phyloP scores from a whole-genome alignment of 2,329 filamentous ascomycete species.

The Fusarium napiforme region DNA sequence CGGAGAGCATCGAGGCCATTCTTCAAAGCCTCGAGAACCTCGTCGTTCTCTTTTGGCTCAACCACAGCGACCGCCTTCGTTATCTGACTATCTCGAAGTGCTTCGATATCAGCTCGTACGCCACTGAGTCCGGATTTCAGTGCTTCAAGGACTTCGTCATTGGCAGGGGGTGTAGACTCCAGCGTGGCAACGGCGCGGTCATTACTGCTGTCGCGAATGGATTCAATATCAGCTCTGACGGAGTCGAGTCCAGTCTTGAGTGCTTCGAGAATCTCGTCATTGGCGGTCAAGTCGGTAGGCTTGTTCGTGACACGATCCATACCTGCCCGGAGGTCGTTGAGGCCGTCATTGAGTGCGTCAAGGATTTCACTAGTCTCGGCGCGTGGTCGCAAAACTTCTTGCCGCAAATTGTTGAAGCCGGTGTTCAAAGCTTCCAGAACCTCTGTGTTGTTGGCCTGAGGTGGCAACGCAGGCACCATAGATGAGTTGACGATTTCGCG shows the following conservation, averaged over 20 bases:
- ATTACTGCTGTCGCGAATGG: slow-evolving; percentile 70
- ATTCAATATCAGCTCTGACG: slow-evolving; percentile 81
- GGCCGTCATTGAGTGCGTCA: slow-evolving; percentile 88
- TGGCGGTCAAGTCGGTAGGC: slow-evolving; percentile 83
- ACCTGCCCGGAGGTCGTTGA: slow-evolving; percentile 79
- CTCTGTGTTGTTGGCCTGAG: slow-evolving; percentile 65
- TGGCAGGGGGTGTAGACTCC: slow-evolving; percentile 64
- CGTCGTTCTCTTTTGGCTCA: slow-evolving; percentile 73
- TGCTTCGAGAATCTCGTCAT: slow-evolving; percentile 89
- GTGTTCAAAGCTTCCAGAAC: slow-evolving; percentile 76
- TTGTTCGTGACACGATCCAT: slow-evolving; percentile 84
- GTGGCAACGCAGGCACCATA: slow-evolving; percentile 66
- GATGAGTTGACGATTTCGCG: slow-evolving; percentile 80
- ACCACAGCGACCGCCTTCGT: slow-evolving; percentile 53
- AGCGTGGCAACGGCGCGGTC: slow-evolving; percentile 60
- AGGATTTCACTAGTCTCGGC: slow-evolving; percentile 87
- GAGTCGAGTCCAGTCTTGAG: slow-evolving; percentile 83
- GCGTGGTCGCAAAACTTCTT: slow-evolving; percentile 75
- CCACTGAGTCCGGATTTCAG: slow-evolving; percentile 83
- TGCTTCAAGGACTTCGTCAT: slow-evolving; percentile 88
- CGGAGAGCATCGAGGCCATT: slow-evolving; percentile 38
- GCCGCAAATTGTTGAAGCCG: slow-evolving; percentile 78
- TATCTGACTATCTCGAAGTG: slow-evolving; percentile 69
- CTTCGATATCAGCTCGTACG: slow-evolving; percentile 81
- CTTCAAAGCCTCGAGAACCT: slow-evolving; percentile 76